Conservation (phyloP, 495 filamentous ascomycete genomes). For the Xylona heveae region DNA sequence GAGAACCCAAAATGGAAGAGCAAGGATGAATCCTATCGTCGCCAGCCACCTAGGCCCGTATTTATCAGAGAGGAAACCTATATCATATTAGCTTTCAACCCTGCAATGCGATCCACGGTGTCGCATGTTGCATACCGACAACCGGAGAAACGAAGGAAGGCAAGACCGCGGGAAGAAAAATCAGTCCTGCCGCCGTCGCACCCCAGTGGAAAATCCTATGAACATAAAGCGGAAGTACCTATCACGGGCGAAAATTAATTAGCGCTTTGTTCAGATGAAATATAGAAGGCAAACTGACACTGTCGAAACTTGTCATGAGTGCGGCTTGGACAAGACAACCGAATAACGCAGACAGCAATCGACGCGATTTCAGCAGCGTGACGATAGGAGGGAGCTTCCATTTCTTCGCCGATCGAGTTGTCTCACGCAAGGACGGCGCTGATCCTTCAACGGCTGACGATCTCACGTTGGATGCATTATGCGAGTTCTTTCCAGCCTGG, state of each 20-base stretch:
- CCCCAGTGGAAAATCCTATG: constrained; percentile 9
- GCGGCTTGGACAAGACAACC: constrained; percentile 11
- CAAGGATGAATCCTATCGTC: constrained; percentile 3
- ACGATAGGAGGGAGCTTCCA: constrained; percentile 17
- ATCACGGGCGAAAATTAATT: background rate
- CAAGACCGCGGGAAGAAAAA: constrained; percentile 4
- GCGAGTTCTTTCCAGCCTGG: no score
- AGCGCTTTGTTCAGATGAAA: background rate
- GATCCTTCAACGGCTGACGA: background rate
- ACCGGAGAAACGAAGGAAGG: constrained; percentile 13
- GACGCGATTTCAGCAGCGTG: constrained; percentile 18
- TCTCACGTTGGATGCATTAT: background rate
- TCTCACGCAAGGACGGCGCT: background rate
- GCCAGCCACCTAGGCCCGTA: constrained; percentile 5
- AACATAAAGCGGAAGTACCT: constrained; percentile 23
- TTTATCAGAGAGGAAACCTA: constrained; percentile 3
- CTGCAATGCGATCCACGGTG: background rate
- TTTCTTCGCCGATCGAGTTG: background rate
- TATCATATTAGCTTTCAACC: background rate
- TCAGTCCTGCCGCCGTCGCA: constrained; percentile 4
- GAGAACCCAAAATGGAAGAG: constrained; percentile 2
- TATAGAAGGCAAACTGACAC: constrained; percentile 11
- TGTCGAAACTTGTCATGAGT: constrained; percentile 12
- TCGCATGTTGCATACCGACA: constrained; percentile 7
- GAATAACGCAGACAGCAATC: constrained; percentile 18